These are phyloP conservation scores for Penicillium sp. DNA, from an alignment of 2,329 filamentous ascomycete genomes.

Conservation along the genomic window DNA sequence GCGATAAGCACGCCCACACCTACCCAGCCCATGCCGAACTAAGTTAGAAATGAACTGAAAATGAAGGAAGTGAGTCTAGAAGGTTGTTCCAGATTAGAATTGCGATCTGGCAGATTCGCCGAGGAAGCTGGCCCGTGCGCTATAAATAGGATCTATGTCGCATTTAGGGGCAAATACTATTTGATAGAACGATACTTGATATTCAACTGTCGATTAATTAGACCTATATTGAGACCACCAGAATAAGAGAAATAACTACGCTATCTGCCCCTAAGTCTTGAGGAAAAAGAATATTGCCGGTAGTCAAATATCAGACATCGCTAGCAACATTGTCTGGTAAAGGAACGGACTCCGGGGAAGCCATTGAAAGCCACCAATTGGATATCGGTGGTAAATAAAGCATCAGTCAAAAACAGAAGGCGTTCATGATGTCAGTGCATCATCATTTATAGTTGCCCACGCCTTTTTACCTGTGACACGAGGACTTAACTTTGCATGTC, in stretches of 20 bases:
- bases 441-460: slow-evolving; percentile 20
- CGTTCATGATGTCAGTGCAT: slow-evolving; percentile 29
- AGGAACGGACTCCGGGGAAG: slow-evolving; percentile 5
- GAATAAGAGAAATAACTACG: background rate
- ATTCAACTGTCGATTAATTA: background rate
- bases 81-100: slow-evolving; percentile 2
- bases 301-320: background rate
- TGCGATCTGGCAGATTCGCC: slow-evolving; percentile 12
- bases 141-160: slow-evolving; percentile 3
- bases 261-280: background rate
- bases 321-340: background rate
- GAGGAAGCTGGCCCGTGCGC: slow-evolving; percentile 18
- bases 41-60: background rate
- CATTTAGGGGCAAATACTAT: background rate
- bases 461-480: background rate
- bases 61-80: background rate
- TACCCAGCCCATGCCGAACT: slow-evolving; percentile 43
- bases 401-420: background rate
- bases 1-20: slow-evolving; percentile 40
- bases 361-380: slow-evolving; percentile 1
- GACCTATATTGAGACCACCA: too few relatives aligned
- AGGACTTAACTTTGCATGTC: background rate
- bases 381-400: background rate
- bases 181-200: background rate
- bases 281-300: background rate